Evolutionary conservation across 768 basidiomycete species (phyloP).

Genomic region (Myochromella boudieri): DNA sequence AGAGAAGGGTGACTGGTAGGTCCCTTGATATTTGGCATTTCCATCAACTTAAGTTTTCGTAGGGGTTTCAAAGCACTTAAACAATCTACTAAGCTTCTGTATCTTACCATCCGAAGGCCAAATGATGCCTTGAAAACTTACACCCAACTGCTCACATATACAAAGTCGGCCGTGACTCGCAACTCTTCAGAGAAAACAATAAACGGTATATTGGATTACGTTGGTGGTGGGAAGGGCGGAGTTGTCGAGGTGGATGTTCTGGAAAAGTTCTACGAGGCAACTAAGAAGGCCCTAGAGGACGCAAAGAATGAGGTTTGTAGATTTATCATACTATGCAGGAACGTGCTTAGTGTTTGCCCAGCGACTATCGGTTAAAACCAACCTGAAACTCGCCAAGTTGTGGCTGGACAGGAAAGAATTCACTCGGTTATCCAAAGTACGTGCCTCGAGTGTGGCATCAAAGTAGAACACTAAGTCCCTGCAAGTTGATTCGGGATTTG

Average conservation of each 20-base stretch:
- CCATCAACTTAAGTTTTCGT: conserved; percentile 1
- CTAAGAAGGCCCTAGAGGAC: conserved; percentile 85
- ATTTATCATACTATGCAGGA: background rate
- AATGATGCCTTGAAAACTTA: conserved; percentile 87
- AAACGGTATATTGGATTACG: conserved; percentile 97
- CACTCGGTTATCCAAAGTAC: conserved; percentile 74
- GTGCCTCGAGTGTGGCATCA: background rate
- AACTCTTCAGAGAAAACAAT: conserved; percentile 99
- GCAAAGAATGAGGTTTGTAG: conserved; percentile 88
- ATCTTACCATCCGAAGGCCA: conserved; percentile 74
- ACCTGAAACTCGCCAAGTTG: conserved; percentile 93
- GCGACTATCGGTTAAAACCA: conserved; percentile 94
- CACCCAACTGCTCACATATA: conserved; percentile 84
- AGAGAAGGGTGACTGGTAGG: conserved; percentile 93
- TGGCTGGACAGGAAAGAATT: conserved; percentile 98
- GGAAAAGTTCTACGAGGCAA: conserved; percentile 94
- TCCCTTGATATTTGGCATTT: background rate
- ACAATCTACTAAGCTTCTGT: conserved; percentile 94
- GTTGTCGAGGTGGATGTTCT: conserved; percentile 80
- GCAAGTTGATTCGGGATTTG: conserved; percentile 75
- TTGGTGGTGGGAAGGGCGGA: conserved; percentile 85
- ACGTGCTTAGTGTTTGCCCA: conserved; percentile 28
- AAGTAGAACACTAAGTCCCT: conserved; percentile 2
- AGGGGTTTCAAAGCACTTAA: conserved; percentile 99
- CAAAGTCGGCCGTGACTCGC: conserved; percentile 91